These are phyloP conservation scores for Nemania sp. DNA, from an alignment of 2,329 filamentous ascomycete genomes.

Conservation along the genomic window DNA sequence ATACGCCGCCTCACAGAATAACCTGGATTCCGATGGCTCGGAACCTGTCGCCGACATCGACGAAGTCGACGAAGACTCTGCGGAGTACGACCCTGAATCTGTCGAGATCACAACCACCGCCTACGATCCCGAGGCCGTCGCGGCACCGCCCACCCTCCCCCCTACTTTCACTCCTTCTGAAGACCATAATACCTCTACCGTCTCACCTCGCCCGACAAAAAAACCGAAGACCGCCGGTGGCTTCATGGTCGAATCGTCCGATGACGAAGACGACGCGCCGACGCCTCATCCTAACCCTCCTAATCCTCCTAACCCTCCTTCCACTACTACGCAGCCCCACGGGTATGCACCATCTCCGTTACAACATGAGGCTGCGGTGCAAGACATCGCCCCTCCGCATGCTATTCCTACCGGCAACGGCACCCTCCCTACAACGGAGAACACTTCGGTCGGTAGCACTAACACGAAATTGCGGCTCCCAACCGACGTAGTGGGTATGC, in stretches of 20 bases:
- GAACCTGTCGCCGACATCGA: conserved; percentile 53
- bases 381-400: conserved; percentile 17
- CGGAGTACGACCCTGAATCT: conserved; percentile 60
- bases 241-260: conserved; percentile 63
- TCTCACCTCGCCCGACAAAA: conserved; percentile 46
- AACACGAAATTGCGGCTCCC: conserved; percentile 46
- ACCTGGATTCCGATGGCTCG: conserved; percentile 50
- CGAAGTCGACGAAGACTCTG: conserved; percentile 58
- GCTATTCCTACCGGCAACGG: conserved; percentile 26
- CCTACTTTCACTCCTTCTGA: conserved; percentile 33
- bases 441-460: conserved; percentile 15
- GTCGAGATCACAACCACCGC: conserved; percentile 44
- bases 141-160: conserved; percentile 36
- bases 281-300: conserved; percentile 25
- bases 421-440: not conserved
- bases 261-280: conserved; percentile 55
- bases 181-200: conserved; percentile 38
- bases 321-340: conserved; percentile 29
- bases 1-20: conserved; percentile 49
- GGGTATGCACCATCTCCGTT: conserved; percentile 32
- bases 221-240: conserved; percentile 65
- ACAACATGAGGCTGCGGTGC: conserved; percentile 30
- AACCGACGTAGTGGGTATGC: conserved; percentile 73
- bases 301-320: conserved; percentile 30
- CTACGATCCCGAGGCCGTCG: conserved; percentile 58